phyloP scores from a whole-genome alignment of 2,329 filamentous ascomycete genomes.

The Teratosphaeria gauchensis region DNA sequence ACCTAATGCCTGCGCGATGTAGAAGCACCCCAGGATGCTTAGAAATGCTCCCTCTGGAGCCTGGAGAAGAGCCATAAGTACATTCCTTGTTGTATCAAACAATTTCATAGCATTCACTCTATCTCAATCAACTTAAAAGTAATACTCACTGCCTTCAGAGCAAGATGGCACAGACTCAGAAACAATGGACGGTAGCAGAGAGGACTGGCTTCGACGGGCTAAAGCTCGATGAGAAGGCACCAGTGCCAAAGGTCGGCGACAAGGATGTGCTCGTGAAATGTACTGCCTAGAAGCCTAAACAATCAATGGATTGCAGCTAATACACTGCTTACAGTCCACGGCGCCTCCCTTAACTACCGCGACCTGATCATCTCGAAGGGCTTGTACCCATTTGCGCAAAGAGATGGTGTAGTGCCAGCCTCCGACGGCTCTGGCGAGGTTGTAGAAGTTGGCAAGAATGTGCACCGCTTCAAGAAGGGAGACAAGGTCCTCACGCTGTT shows the following conservation, averaged over 20 bases:
- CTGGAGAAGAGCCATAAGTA: not conserved
- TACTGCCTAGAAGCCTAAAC: constrained; percentile 12
- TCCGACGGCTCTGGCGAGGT: constrained; percentile 47
- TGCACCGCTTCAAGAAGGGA: constrained; percentile 47
- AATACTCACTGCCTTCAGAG: not conserved
- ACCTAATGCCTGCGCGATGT: not conserved
- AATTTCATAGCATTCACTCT: not conserved
- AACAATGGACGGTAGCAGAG: constrained; percentile 48
- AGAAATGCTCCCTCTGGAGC: not conserved
- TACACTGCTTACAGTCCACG: constrained; percentile 29
- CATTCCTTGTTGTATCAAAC: not conserved
- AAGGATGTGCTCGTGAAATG: constrained; percentile 62
- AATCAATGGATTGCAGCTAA: not conserved
- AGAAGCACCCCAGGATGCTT: not conserved
- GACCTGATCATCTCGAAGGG: constrained; percentile 41
- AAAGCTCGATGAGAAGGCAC: constrained; percentile 41
- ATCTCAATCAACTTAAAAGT: not conserved
- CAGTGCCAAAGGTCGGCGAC: constrained; percentile 55
- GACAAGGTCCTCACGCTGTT: constrained; percentile 56
- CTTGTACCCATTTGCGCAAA: constrained; percentile 35
- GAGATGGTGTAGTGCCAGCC: constrained; percentile 33
- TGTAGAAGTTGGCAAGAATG: constrained; percentile 44
- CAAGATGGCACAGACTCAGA: constrained; percentile 31
- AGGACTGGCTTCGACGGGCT: constrained; percentile 53
- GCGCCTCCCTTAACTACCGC: constrained; percentile 40